Conservation (phyloP, 2,329 filamentous ascomycete genomes). For the Huntiella decipiens region DNA sequence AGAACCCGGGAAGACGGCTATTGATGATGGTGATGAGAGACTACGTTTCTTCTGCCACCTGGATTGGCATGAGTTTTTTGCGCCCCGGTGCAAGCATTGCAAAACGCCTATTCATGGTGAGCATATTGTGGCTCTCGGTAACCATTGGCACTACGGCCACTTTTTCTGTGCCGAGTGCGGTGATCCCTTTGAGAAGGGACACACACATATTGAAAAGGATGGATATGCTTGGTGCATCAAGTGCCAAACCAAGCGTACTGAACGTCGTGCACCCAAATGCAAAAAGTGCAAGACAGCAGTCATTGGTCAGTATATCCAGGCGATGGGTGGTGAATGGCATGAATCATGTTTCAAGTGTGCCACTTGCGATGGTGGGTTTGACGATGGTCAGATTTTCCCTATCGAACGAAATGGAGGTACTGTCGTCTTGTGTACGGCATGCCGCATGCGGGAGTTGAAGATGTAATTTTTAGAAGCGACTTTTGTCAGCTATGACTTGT, state of each 20-base stretch:
- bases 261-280: constrained; percentile 75
- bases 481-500: too few species aligned
- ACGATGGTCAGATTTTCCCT: constrained; percentile 47
- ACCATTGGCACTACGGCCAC: constrained; percentile 93
- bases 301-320: constrained; percentile 74
- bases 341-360: constrained; percentile 74
- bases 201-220: constrained; percentile 75
- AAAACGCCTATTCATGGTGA: constrained; percentile 92
- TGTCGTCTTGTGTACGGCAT: constrained; percentile 41
- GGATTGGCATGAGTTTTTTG: constrained; percentile 94
- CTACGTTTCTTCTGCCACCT: constrained; percentile 89
- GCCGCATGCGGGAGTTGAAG: constrained; percentile 42
- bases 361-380: constrained; percentile 38
- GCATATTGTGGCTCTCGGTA: constrained; percentile 78
- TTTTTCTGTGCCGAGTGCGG: constrained; percentile 99
- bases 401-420: constrained; percentile 28
- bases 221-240: constrained; percentile 92
- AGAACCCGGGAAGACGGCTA: constrained; percentile 41
- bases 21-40: constrained; percentile 53
- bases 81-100: constrained; percentile 86
- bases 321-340: constrained; percentile 86
- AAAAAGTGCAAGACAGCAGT: constrained; percentile 68
- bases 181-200: constrained; percentile 65
- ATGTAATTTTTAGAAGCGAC: constrained; percentile 16
- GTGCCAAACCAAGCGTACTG: constrained; percentile 83